phyloP scores from a whole-genome alignment of 805 yeast species.

The Myxozyma nipponensis region DNA sequence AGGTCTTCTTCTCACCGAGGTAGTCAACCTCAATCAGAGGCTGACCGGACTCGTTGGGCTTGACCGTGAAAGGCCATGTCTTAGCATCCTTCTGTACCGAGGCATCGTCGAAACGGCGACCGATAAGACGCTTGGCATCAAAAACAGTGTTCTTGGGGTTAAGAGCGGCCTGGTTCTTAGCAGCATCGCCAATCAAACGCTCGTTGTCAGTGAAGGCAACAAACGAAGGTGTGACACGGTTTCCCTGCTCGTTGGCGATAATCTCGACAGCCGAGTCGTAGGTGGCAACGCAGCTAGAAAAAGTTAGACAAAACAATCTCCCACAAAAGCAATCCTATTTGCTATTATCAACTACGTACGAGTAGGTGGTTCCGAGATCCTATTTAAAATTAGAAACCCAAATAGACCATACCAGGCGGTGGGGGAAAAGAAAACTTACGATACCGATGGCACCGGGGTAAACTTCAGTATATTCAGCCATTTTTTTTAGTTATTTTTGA shows the following conservation, averaged over 20 bases:
- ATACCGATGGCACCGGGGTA: conserved; percentile 99
- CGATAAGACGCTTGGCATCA: conserved; percentile 83
- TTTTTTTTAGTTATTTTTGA: too few relatives aligned
- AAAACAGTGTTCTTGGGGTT: conserved; percentile 89
- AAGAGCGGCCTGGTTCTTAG: conserved; percentile 95
- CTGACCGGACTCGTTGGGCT: conserved; percentile 58
- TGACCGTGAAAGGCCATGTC: conserved; percentile 87
- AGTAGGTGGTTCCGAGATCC: conserved; percentile 34
- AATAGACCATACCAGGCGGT: neutral
- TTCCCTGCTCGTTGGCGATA: conserved; percentile 97
- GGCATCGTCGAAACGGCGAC: conserved; percentile 80
- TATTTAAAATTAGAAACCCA: neutral
- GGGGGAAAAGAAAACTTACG: conserved; percentile 44
- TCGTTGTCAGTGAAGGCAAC: conserved; percentile 92
- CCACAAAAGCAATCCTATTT: neutral
- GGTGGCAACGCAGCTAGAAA: conserved; percentile 73
- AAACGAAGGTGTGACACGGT: conserved; percentile 94
- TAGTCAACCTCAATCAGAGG: conserved; percentile 79
- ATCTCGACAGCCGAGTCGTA: conserved; percentile 92
- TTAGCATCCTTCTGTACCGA: conserved; percentile 85
- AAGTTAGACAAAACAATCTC: neutral
- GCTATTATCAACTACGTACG: conserved; percentile 25
- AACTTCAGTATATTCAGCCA: conserved; percentile 56
- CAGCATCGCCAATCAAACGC: conserved; percentile 94
- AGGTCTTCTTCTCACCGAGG: conserved; percentile 78